Base-by-base conservation (phyloP, 192 early-diverging fungal genomes). In the Coemansia sp. region DNA sequence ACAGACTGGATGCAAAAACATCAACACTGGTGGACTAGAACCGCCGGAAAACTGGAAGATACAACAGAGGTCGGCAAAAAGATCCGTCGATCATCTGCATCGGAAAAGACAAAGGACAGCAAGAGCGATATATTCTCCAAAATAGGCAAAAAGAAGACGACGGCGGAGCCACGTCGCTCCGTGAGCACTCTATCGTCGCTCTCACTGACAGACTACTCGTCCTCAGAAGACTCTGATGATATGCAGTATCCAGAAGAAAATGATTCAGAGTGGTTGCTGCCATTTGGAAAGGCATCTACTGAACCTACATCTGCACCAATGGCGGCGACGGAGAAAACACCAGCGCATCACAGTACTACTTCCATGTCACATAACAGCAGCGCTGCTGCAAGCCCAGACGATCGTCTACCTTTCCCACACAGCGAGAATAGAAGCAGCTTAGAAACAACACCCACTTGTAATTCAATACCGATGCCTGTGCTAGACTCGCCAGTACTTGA, bases 1-100 rank as follows among this genome's bases (percentile, higher is more conserved):
- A 71, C 71, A 4, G 43, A 66, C 12, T 82, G 79, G 79, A 82
- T 82, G 79, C 74, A 77, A 65, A 60, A 63, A 32, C 74, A 82
- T 54, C 71, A 82, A 62, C 67, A 71, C n/a, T 82, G 79, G 79
- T 82, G 79, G 79, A 41, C 47, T 8, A 61, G 65, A 11, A 73
- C 78, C 15, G 78, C 78, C 6, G 71, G 62, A 8, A 72, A 65
- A 43, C 58, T 81, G 11, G 74, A 74, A 42, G 49, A 55, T 41
- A 71, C 49, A 41, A 39, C 41, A 16, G 65, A 45, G 10, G 56
- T 46, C 4, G 16, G 63, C 18, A 65, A 59, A 26, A 76, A 72
- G 56, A 55, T 81, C 18, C 69, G 61, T 15, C 64, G 78, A 41
- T 8, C 21, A 21, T 66, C 70, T 36, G 49, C 58, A 15, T 26